These are phyloP conservation scores for Albugo candida DNA, from an alignment of 352 stramenopile genomes.

Conservation along the genomic window DNA sequence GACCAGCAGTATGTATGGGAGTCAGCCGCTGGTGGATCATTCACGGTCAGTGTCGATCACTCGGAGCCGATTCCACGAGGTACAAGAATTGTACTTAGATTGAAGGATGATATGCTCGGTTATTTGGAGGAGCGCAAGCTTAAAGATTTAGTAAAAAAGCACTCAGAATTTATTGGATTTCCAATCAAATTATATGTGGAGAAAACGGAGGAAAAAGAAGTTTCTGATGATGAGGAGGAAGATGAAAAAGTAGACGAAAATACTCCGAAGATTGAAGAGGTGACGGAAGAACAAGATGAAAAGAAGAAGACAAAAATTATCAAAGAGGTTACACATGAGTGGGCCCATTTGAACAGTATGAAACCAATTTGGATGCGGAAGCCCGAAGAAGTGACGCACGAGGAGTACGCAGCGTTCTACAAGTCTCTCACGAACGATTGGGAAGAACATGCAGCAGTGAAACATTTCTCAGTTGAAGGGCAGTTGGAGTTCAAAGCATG, in stretches of 20 bases:
- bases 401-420: conserved; percentile 99
- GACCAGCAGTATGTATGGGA: conserved; percentile 96
- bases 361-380: conserved; percentile 99
- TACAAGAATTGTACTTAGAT: conserved; percentile 92
- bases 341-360: conserved; percentile 98
- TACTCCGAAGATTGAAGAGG: conserved; percentile 95
- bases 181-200: conserved; percentile 99
- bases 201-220: conserved; percentile 99
- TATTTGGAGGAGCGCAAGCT: conserved; percentile 97
- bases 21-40: conserved; percentile 93
- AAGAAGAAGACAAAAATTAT: conserved; percentile 95
- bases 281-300: conserved; percentile 93
- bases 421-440: conserved; percentile 99
- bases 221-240: conserved; percentile 97
- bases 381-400: conserved; percentile 96
- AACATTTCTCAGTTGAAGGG: conserved; percentile 99
- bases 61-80: conserved; percentile 76
- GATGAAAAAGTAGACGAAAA: conserved; percentile 88
- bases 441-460: conserved; percentile 94
- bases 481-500: conserved; percentile 99
- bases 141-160: conserved; percentile 99
- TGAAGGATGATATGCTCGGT: conserved; percentile 99
- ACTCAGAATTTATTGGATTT: conserved; percentile 99
- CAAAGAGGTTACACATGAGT: conserved; percentile 97
- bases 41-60: conserved; percentile 87